These are phyloP conservation scores for Triticum aestivum DNA, from an alignment of 176 grass and related monocot genomes.

Conservation along the genomic window DNA sequence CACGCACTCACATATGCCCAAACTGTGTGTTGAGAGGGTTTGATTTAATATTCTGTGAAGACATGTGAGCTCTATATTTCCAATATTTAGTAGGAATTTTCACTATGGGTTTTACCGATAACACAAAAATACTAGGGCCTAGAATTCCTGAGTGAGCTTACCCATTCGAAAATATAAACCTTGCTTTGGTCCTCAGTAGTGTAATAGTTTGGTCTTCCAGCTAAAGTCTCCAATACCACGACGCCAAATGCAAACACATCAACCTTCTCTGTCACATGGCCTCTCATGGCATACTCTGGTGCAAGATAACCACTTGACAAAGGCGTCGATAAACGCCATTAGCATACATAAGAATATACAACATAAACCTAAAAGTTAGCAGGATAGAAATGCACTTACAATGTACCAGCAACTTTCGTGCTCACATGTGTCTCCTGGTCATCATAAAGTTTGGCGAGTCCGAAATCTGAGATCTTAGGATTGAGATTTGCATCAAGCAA, in stretches of 20 bases:
- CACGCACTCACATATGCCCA: not conserved
- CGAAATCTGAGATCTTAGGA: constrained; percentile 82
- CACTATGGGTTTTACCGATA: not conserved
- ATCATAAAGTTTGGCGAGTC: constrained; percentile 69
- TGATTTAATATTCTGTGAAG: not conserved
- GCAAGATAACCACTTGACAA: constrained; percentile 76
- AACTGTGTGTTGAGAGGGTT: not conserved
- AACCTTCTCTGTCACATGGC: constrained; percentile 78
- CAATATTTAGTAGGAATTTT: not conserved
- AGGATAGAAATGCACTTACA: constrained; percentile 42
- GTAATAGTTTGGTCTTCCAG: constrained; percentile 17
- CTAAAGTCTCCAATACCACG: constrained; percentile 33
- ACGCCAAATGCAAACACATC: constrained; percentile 79
- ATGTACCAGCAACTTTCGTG: constrained; percentile 72
- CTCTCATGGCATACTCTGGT: constrained; percentile 87
- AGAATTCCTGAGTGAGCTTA: not conserved
- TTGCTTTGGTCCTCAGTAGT: not conserved
- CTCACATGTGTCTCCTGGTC: constrained; percentile 66
- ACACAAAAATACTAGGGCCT: not conserved
- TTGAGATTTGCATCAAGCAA: constrained; percentile 63
- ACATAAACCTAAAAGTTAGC: not conserved
- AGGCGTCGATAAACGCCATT: not conserved
- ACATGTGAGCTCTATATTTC: not conserved
- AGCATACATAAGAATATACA: not conserved
- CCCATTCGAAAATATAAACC: constrained; percentile 21